Base-by-base conservation (phyloP, 2,329 filamentous ascomycete species). In the Arthrobotrys musiformis region DNA sequence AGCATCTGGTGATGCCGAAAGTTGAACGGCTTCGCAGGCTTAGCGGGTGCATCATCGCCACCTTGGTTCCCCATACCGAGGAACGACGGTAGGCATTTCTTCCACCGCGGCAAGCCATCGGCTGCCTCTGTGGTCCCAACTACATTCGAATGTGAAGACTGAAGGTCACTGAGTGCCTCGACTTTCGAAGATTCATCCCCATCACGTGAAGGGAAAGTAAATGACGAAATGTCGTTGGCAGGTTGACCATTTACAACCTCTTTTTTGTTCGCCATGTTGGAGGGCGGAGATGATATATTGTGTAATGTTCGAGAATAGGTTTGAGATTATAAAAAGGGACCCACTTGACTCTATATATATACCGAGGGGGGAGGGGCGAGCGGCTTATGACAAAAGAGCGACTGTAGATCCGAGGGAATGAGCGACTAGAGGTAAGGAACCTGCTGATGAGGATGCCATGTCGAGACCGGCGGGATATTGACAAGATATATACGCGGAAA, bases 1-100 rank as follows among this genome's bases (percentile, higher is more conserved):
- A 91, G 89, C 88, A 91, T 90, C 83, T 90, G 89, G 9, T 90
- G 87, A 81, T 90, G 89, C n/a, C 89, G 86, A 15, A 70, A 64
- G 54, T 75, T 78, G 64, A 74, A 78, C 9, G 61, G 66, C 19
- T 66, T 68, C 22, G 70, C 46, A 17, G 70, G 72, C 40, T 52
- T 48, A 7, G 40, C 35, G 17, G 15, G 8, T 3, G 46, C 4
- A 4, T 50, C 26, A 4, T 33, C 15, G 8, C 61, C 58, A 15
- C 24, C 40, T 35, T 17, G 58, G 33, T 17, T 37, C 22, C 44
- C 44, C 24, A 62, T 52, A 28, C 74, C 74, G n/a, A 78, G 44
- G 66, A 72, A 78, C 30, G 42, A 44, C 2, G 66, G 61, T 17
- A 72, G 42, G 61, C 67, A 67, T 42, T 72, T 76, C 48, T 52